Evolutionary conservation across 208 protist species (phyloP).

Genomic region (Acanthamoeba triangularis): DNA sequence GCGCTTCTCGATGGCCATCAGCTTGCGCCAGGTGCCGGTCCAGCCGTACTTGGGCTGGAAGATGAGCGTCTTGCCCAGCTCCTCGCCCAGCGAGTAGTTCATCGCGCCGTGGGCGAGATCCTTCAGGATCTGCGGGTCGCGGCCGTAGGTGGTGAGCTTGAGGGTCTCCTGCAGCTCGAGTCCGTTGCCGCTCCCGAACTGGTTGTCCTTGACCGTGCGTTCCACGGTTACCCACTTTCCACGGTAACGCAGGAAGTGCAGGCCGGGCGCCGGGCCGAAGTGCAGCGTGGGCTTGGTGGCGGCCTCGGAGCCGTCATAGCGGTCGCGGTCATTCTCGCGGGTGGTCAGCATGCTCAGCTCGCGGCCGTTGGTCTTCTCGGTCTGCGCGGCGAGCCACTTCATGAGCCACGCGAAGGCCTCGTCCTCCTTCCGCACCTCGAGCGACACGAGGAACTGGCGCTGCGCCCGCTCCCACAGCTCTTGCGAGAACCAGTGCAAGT

Average conservation of each 20-base stretch:
- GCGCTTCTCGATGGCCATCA: not conserved
- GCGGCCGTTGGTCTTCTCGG: not conserved
- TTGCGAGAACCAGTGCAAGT: too few relatives aligned
- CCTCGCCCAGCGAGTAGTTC: not conserved
- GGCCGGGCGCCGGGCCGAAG: not conserved
- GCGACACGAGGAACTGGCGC: not conserved
- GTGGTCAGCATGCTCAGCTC: slow-evolving; percentile 11
- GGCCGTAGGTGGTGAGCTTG: slow-evolving; percentile 26
- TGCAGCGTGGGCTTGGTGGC: slow-evolving; percentile 19
- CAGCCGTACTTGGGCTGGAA: too few relatives aligned
- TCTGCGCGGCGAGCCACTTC: not conserved
- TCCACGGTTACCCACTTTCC: not conserved
- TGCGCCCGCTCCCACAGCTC: too few relatives aligned
- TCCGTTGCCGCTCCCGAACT: not conserved
- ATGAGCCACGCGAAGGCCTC: not conserved
- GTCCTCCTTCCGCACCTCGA: too few relatives aligned
- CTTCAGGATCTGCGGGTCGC: not conserved
- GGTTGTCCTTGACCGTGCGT: not conserved
- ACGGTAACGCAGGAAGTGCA: not conserved
- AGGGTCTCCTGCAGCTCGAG: slow-evolving; percentile 17
- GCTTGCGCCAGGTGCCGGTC: too few relatives aligned
- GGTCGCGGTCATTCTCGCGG: not conserved
- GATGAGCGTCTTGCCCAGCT: too few relatives aligned
- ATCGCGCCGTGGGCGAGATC: not conserved
- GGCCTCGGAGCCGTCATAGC: not conserved